phyloP scores from a whole-genome alignment of 148 eudicot genomes.

The Selenicereus undatus region DNA sequence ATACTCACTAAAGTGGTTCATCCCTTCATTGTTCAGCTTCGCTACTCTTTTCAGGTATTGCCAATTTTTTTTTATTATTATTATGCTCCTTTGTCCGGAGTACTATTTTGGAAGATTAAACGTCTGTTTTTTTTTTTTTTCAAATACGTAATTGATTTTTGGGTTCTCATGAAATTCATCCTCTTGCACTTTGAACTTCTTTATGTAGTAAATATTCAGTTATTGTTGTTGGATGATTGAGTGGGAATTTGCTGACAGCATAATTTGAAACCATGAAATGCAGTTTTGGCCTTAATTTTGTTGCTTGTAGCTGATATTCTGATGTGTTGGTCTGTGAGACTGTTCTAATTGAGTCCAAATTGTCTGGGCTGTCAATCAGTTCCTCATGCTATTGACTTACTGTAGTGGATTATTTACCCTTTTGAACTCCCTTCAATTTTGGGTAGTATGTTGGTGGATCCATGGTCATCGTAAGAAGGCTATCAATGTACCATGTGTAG shows the following conservation, averaged over 20 bases:
- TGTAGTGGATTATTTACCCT: background rate
- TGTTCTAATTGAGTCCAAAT: background rate
- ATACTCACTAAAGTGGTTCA: conserved; percentile 83
- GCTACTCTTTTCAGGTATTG: conserved; percentile 82
- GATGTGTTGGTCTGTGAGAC: background rate
- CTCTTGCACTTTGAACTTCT: background rate
- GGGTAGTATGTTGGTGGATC: background rate
- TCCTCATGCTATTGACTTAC: background rate
- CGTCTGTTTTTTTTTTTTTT: background rate
- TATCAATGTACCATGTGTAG: background rate
- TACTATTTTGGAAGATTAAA: conserved; percentile 2
- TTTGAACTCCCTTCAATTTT: background rate
- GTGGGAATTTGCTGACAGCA: background rate
- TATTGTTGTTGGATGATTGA: background rate
- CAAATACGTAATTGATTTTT: background rate
- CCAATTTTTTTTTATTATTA: background rate
- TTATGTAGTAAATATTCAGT: background rate
- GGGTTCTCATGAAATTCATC: background rate
- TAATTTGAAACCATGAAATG: background rate
- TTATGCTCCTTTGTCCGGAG: background rate
- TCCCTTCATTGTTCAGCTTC: conserved; percentile 84
- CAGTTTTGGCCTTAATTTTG: background rate
- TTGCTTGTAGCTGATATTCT: background rate
- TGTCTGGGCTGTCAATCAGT: background rate
- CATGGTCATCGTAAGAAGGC: background rate